Base-by-base conservation (phyloP, 306 rosid species). In the Carpinus viminea region DNA sequence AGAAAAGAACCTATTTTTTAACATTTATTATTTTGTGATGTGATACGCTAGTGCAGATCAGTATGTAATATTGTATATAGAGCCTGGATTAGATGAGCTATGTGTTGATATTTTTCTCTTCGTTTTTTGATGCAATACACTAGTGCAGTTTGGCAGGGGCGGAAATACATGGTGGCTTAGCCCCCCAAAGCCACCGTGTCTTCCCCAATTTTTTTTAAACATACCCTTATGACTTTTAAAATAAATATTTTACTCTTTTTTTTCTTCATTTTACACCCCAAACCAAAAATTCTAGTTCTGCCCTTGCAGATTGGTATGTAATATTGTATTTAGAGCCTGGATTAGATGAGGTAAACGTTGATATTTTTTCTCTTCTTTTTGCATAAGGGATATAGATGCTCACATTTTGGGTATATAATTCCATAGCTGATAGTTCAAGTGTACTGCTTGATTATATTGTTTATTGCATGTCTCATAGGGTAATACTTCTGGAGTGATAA, bases 381-480 rank as follows among this genome's bases (percentile, higher is more conserved):
- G 8, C 45, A 5, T 41, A 4, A 59, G 34, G n/a, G 1, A 20
- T 59, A 20, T 59, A 59, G 12, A 20, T 12, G 41, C 69, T 13
- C n/a, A 62, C 17, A 31, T 28, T 20, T 71, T 79, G 48, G 57
- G 57, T 69, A 38, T 60, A 12, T 80, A 53, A 26, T 77, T 77
- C 15, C 18, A n/a, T 16, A 20, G 12, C 0, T 61, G 56, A 15
- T 20, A 15, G 13, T 45, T 52, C 38, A 46, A 74, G 12, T 68
- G 54, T 45, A 3, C 48, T 68, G 78, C 59, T 72, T 36, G 17
- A 72, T n/a, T 51, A 53, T 26, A 26, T 72, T 21, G 6, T 65
- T 16, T 53, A 52, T 36, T 51, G 43, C 41, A 17, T 8, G 11
- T 69, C 55, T 17, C n/a, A 59, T 72, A 38, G 17, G 20, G 12